Conservation (phyloP, 495 filamentous ascomycete genomes). For the Talaromyces ruber region DNA sequence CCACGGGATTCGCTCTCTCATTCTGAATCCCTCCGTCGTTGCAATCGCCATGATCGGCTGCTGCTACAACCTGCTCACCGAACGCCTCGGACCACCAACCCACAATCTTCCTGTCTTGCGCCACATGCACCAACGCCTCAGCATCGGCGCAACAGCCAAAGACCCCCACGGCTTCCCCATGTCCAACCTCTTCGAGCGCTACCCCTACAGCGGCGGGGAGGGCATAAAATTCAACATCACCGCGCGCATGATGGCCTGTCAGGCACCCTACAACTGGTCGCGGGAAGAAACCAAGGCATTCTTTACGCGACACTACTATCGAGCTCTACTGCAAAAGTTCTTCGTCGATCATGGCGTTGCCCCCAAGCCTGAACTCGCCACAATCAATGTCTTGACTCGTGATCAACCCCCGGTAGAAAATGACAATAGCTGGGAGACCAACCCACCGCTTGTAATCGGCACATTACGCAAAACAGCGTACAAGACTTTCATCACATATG, state of each 20-base stretch:
- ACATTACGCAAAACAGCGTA: conserved; percentile 77
- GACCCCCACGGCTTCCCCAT: conserved; percentile 93
- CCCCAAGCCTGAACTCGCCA: conserved; percentile 39
- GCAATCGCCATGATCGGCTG: conserved; percentile 93
- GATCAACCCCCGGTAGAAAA: conserved; percentile 14
- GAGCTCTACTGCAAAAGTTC: conserved; percentile 80
- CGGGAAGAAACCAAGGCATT: conserved; percentile 69
- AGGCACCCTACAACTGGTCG: conserved; percentile 91
- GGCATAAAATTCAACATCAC: conserved; percentile 90
- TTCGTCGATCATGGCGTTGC: conserved; percentile 77
- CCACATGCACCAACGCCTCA: conserved; percentile 45
- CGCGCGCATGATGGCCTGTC: conserved; percentile 91
- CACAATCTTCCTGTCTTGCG: conserved; percentile 71
- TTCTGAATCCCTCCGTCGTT: conserved; percentile 71
- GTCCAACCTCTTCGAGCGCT: conserved; percentile 62
- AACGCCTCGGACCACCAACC: conserved; percentile 76
- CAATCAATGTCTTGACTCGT: not conserved
- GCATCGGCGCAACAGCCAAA: conserved; percentile 47
- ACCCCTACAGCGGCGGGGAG: conserved; percentile 33
- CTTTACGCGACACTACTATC: conserved; percentile 91
- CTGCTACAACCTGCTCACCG: conserved; percentile 94
- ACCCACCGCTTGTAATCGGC: conserved; percentile 68
- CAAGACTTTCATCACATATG: conserved; percentile 64
- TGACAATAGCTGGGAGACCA: conserved; percentile 16
- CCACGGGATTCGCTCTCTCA: conserved; percentile 78